A percentile compares a stretch with the other conserved stretches of the same genome.
Evolutionary conservation across 805 yeast species (phyloP).

Genomic region (Hanseniaspora taiwanica): DNA sequence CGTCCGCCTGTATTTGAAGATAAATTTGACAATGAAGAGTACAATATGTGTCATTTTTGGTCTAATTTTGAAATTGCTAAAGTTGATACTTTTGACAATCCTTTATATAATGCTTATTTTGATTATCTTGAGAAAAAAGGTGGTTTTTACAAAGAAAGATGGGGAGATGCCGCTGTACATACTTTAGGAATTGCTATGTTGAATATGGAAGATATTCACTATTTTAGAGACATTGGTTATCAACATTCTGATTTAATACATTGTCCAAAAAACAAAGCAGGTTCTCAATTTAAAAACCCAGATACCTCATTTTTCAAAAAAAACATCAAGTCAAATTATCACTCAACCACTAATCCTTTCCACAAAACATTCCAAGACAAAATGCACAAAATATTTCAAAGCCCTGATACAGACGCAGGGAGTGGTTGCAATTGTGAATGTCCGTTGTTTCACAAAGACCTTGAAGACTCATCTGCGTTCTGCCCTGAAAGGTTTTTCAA

Average conservation of each 20-base stretch:
- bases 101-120: constrained; percentile 54
- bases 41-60: constrained; percentile 83
- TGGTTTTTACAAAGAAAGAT: constrained; percentile 82
- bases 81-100: constrained; percentile 57
- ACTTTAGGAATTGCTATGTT: constrained; percentile 75
- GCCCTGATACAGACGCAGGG: no score
- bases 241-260: constrained; percentile 69
- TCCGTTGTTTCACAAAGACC: constrained; percentile 38
- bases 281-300: background rate
- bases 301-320: no score
- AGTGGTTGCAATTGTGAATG: constrained; percentile 85
- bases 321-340: background rate
- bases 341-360: background rate
- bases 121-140: constrained; percentile 54
- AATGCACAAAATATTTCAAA: no score
- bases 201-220: constrained; percentile 60
- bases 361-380: background rate
- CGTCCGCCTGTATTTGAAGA: constrained; percentile 30
- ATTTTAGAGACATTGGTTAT: constrained; percentile 88
- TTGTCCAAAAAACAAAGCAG: constrained; percentile 58
- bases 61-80: constrained; percentile 86
- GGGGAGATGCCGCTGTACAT: constrained; percentile 98
- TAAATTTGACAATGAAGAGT: constrained; percentile 51
- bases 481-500: constrained; percentile 42
- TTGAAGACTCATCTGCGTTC: constrained; percentile 40